Evolutionary conservation across 176 grass and related monocot genomes (phyloP), one percentile per base, ranked within the genome.

Genomic region (Hyparrhenia diplandra): DNA sequence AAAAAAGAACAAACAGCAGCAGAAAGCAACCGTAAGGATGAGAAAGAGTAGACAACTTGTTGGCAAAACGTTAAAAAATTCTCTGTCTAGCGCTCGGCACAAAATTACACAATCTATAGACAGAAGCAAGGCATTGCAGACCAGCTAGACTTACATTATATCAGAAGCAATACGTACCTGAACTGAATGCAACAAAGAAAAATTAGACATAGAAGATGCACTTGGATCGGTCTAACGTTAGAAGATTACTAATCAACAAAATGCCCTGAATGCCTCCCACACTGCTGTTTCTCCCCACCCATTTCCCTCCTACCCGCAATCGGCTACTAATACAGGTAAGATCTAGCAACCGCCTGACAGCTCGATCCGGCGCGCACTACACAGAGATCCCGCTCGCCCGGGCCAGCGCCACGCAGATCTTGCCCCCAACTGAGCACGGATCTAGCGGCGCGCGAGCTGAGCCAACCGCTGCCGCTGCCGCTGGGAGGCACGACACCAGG

Each of bases 341-440:
- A 84, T 84, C 80, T 67, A 45, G 74, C 68, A 45, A 47, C 43
- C 67, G 10, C 23, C 1, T 8, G 18, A 32, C 24, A 8, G 46
- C 49, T 52, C n/a, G 60, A 84, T 67, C 69, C 75, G 42, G 60
- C 75, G 36, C 20, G 36, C 29, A 28, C 21, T 23, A 73, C 9
- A 14, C 28, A 73, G 80, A 83, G 81, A 84, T 88, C 81, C 69
- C 75, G 68, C 60, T n/a, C 9, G 70, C 63, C 18, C 4, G 23
- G 39, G 69, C 69, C 67, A 18, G 76, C 30, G 70, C 62, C 81
- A 69, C 61, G 76, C 69, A 88, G 86, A 88, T 88, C 86, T 88
- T 81, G 47, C 40, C n/a, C 81, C 82, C 76, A 10, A 76, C 76
- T 37, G 24, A 88, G 51, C 70, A 36, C 82, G 67, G 87, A 89